Evolutionary conservation across 1,139 yeast species (phyloP).

Genomic region (Debaryomycetaceae sp.): DNA sequence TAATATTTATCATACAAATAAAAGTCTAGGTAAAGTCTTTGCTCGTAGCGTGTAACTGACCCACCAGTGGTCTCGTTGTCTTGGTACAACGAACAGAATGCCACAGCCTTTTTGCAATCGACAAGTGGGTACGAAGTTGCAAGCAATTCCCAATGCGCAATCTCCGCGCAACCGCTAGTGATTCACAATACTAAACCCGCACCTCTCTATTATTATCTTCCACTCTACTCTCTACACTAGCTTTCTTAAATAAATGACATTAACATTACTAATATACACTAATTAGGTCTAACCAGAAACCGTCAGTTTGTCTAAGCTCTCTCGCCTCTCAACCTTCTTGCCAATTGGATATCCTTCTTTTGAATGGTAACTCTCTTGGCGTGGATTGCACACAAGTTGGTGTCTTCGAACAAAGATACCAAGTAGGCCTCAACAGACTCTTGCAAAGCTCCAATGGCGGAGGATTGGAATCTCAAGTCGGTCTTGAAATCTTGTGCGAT

Average conservation of each 20-base stretch:
- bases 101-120: too few relatives aligned
- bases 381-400: constrained; percentile 98
- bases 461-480: constrained; percentile 96
- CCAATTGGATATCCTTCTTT: constrained; percentile 98
- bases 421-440: constrained; percentile 99
- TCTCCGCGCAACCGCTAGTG: too few relatives aligned
- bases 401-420: constrained; percentile 87
- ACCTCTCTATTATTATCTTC: background rate
- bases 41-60: too few relatives aligned
- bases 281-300: background rate
- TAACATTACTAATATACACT: constrained; percentile 5
- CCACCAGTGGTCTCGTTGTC: too few relatives aligned
- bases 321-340: constrained; percentile 99
- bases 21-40: too few relatives aligned
- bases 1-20: too few relatives aligned
- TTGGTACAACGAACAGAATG: too few relatives aligned
- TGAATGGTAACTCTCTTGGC: constrained; percentile 99
- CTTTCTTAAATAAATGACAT: background rate
- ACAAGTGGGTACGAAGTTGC: too few relatives aligned
- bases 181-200: background rate
- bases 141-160: too few relatives aligned
- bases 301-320: constrained; percentile 49
- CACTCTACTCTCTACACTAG: background rate
- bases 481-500: constrained; percentile 98
- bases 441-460: constrained; percentile 98